phyloP scores from a whole-genome alignment of 2,329 filamentous ascomycete species.

The Penicillium sp. region DNA sequence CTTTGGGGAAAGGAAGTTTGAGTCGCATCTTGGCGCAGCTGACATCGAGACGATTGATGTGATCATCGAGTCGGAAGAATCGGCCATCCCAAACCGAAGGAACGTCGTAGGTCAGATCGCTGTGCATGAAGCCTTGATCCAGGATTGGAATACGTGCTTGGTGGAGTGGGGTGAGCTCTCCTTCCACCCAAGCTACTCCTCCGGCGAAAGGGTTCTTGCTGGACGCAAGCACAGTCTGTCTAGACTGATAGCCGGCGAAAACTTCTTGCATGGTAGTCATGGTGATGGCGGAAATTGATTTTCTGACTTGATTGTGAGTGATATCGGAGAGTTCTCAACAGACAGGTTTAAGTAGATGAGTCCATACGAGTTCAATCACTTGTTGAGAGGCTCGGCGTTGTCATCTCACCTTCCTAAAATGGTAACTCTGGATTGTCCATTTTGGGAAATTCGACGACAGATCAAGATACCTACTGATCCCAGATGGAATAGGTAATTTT shows the following conservation, averaged over 20 bases:
- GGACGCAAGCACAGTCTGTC: conserved; percentile 32
- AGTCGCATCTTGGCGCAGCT: conserved; percentile 52
- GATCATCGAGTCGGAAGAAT: conserved; percentile 55
- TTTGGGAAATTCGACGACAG: no score
- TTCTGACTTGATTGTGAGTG: no score
- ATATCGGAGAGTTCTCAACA: no score
- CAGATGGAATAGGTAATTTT: no score
- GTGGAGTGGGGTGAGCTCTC: conserved; percentile 45
- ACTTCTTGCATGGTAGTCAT: conserved; percentile 51
- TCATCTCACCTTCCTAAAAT: no score
- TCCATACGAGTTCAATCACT: no score
- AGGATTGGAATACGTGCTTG: conserved; percentile 53
- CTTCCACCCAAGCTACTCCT: conserved; percentile 53
- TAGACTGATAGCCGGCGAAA: conserved; percentile 41
- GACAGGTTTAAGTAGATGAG: no score
- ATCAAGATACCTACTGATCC: no score
- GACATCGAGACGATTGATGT: conserved; percentile 46
- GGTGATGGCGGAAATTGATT: conserved; percentile 1
- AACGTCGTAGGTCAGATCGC: conserved; percentile 56
- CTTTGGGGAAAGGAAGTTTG: conserved; percentile 42
- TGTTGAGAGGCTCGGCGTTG: no score
- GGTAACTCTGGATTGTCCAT: no score
- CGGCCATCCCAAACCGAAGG: conserved; percentile 55
- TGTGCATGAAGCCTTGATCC: conserved; percentile 56
- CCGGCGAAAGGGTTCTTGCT: conserved; percentile 44